A percentile compares a stretch with the other conserved stretches of the same genome.
Conservation (phyloP, 345 rosid genomes). For the Lepidium didymum region DNA sequence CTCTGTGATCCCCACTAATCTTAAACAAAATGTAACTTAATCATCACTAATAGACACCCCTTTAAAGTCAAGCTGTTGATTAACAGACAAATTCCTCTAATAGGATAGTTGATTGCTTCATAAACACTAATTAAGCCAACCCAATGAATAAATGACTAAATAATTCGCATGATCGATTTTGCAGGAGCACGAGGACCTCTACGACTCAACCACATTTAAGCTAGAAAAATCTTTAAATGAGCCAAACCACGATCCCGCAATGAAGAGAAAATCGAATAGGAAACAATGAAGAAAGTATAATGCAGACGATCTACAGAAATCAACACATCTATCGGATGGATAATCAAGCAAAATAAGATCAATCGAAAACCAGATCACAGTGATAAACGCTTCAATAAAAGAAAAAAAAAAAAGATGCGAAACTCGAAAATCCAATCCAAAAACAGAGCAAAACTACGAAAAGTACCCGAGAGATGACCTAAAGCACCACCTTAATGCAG, state of each 20-base stretch:
- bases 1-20: not conserved
- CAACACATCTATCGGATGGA: not conserved
- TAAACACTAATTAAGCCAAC: not conserved
- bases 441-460: slow-evolving; percentile 9
- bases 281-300: slow-evolving; percentile 6
- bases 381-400: not conserved
- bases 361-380: slow-evolving; percentile 12
- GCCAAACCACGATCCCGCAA: not conserved
- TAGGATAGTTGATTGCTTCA: not conserved
- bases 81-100: not conserved
- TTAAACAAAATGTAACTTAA: not conserved
- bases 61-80: not conserved
- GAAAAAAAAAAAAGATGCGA: not conserved
- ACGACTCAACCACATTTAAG: slow-evolving; percentile 1
- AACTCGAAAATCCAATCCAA: not conserved
- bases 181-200: not conserved
- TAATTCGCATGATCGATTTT: not conserved
- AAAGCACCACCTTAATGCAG: not conserved
- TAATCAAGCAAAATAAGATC: not conserved
- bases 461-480: not conserved
- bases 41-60: not conserved
- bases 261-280: not conserved
- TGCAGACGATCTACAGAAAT: slow-evolving; percentile 4
- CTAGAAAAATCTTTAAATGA: not conserved
- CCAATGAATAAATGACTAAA: not conserved